A percentile compares a stretch with the other conserved stretches of the same genome.
phyloP scores from a whole-genome alignment of 257 asterid genomes.

The Gardenia jasminoides region DNA sequence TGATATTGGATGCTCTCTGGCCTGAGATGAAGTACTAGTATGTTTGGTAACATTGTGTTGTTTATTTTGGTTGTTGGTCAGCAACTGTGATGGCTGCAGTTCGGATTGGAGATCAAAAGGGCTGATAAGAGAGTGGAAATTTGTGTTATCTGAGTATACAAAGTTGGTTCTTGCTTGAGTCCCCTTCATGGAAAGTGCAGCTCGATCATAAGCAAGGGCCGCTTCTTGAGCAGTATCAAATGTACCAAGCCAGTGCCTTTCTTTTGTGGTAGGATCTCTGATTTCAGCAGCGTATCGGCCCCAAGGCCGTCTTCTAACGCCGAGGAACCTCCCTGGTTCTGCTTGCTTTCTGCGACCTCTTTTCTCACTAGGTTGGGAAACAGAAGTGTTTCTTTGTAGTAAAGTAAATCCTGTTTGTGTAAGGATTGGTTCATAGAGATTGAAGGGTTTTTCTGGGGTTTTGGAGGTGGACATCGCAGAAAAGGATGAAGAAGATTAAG shows the following conservation, averaged over 20 bases:
- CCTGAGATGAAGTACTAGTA: background rate
- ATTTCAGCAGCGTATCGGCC: slow-evolving; percentile 97
- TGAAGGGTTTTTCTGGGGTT: slow-evolving; percentile 42
- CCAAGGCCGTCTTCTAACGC: slow-evolving; percentile 92
- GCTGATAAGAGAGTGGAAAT: slow-evolving; percentile 37
- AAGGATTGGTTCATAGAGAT: slow-evolving; percentile 74
- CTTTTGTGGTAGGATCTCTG: slow-evolving; percentile 89
- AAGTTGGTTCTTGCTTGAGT: slow-evolving; percentile 85
- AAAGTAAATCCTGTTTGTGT: slow-evolving; percentile 72
- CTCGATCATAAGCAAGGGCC: slow-evolving; percentile 92
- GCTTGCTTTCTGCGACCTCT: slow-evolving; percentile 74
- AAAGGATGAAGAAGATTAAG: too few species aligned
- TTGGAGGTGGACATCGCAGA: slow-evolving; percentile 16
- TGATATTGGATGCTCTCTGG: background rate
- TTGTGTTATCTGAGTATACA: slow-evolving; percentile 50
- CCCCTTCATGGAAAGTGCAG: slow-evolving; percentile 91
- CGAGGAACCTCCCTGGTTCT: slow-evolving; percentile 87
- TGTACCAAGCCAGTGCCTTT: slow-evolving; percentile 94
- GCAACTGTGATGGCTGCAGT: slow-evolving; percentile 13
- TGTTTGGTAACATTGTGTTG: background rate
- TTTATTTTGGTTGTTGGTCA: slow-evolving; percentile 7
- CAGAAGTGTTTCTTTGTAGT: slow-evolving; percentile 84
- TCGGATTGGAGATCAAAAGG: slow-evolving; percentile 44
- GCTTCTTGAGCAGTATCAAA: slow-evolving; percentile 98
- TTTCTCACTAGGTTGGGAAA: slow-evolving; percentile 59